phyloP scores from a whole-genome alignment of 1,139 yeast species.

The Suhomyces bribrorum region DNA sequence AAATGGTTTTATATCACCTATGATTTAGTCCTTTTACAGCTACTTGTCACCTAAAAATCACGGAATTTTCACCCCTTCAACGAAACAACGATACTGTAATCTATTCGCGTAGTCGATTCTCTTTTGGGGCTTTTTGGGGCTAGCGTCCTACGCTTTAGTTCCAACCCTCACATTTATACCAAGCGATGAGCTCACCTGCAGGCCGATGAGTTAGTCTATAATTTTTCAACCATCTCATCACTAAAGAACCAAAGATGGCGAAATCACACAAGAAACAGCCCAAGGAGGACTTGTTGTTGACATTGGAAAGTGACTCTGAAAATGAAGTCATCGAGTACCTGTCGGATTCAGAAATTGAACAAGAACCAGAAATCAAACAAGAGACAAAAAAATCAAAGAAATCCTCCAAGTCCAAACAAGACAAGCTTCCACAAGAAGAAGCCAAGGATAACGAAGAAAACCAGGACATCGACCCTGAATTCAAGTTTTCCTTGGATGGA shows the following conservation, averaged over 20 bases:
- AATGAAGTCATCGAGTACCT: conserved; percentile 14
- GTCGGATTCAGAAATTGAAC: conserved; percentile 27
- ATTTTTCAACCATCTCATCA: conserved; percentile 8
- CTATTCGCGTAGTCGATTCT: too few species aligned
- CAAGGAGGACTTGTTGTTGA: conserved; percentile 32
- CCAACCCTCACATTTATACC: too few species aligned
- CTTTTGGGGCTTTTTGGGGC: too few species aligned
- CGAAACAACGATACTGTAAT: too few species aligned
- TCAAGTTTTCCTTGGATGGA: conserved; percentile 65
- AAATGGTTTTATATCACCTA: too few species aligned
- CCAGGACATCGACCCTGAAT: conserved; percentile 69
- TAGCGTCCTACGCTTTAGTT: too few species aligned
- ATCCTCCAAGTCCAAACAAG: conserved; percentile 20
- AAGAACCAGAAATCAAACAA: conserved; percentile 12
- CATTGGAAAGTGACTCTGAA: conserved; percentile 69
- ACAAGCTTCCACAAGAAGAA: conserved; percentile 17
- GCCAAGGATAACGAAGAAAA: conserved; percentile 32
- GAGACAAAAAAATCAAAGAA: conserved; percentile 24
- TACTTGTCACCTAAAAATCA: too few species aligned
- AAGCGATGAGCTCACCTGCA: background rate
- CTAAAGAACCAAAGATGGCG: conserved; percentile 16
- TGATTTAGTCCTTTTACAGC: too few species aligned
- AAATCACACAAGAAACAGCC: conserved; percentile 17
- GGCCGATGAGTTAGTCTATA: conserved; percentile 9
- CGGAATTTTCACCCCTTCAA: too few species aligned